A percentile compares a stretch with the other conserved stretches of the same genome.
Conservation (phyloP, 139 green algal genomes). For the Desmodesmus armatus region DNA sequence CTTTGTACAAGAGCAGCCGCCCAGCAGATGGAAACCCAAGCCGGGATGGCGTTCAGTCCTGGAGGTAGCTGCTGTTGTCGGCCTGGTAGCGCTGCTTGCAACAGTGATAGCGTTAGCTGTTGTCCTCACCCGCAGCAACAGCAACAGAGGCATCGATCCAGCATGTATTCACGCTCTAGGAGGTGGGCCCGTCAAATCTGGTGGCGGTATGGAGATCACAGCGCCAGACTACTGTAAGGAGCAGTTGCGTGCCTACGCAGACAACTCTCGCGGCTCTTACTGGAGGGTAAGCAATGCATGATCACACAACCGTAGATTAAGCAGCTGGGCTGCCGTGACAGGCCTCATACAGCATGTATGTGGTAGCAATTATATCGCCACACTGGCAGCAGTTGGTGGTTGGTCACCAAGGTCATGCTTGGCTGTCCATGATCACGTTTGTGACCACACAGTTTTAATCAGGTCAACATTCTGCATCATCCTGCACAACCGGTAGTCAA, state of each 20-base stretch:
- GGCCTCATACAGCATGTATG: too few species aligned
- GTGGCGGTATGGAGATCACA: not conserved
- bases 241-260: constrained; percentile 14
- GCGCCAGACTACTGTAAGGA: constrained; percentile 13
- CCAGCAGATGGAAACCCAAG: too few species aligned
- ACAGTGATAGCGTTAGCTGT: not conserved
- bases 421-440: too few species aligned
- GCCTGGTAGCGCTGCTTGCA: not conserved
- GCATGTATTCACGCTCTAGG: constrained; percentile 44
- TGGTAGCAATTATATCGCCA: too few species aligned
- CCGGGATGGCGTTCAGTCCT: too few species aligned
- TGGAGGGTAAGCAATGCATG: constrained; percentile 12
- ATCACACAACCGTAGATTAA: not conserved
- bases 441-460: too few species aligned
- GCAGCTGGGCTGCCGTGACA: not conserved
- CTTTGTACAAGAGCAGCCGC: too few species aligned
- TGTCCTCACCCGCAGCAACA: too few species aligned
- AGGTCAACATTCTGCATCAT: too few species aligned
- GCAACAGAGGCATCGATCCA: not conserved
- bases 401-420: too few species aligned
- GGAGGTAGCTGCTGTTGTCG: not conserved
- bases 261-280: not conserved
- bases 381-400: too few species aligned
- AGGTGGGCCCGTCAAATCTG: constrained; percentile 3
- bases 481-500: too few species aligned